Conservation (phyloP, 2,329 filamentous ascomycete genomes). For the Fusarium sp. region DNA sequence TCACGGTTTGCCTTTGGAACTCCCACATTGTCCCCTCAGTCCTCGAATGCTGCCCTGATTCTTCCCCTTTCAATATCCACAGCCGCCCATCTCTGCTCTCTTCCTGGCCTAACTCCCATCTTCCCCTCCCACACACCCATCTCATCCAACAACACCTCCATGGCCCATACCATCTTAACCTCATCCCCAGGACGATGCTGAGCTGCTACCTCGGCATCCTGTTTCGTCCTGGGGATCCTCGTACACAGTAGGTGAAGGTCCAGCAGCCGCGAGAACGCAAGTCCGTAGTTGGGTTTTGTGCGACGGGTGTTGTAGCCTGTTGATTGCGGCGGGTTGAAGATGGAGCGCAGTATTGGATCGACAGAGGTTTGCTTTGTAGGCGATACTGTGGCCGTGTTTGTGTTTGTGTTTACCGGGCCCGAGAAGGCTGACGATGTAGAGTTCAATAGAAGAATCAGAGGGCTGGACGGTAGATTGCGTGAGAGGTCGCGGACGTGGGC, state of each 20-base stretch:
- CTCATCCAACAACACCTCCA: constrained; percentile 67
- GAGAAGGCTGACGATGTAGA: constrained; percentile 54
- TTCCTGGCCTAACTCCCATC: constrained; percentile 48
- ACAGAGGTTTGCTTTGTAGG: constrained; percentile 34
- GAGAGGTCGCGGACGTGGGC: constrained; percentile 62
- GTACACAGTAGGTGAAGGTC: constrained; percentile 68
- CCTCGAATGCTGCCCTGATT: constrained; percentile 57
- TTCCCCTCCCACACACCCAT: constrained; percentile 59
- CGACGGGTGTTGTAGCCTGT: constrained; percentile 40
- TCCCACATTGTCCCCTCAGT: not conserved
- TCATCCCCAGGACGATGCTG: constrained; percentile 11
- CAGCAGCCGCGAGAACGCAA: constrained; percentile 67
- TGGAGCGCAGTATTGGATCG: constrained; percentile 64
- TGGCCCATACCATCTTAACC: constrained; percentile 56
- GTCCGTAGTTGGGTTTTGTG: constrained; percentile 66
- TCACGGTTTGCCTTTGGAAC: constrained; percentile 13
- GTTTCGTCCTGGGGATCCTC: constrained; percentile 56
- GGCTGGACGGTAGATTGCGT: constrained; percentile 55
- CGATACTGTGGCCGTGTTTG: constrained; percentile 1
- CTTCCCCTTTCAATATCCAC: constrained; percentile 59
- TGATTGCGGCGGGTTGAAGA: constrained; percentile 59
- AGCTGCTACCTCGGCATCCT: constrained; percentile 55
- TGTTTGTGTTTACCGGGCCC: constrained; percentile 2
- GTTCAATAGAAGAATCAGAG: constrained; percentile 69
- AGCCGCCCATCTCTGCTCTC: constrained; percentile 68